A percentile compares a stretch with the other conserved stretches of the same genome.
These are phyloP conservation scores for Eragrostis tef DNA, from an alignment of 202 grass and related monocot genomes.

Conservation along the genomic window DNA sequence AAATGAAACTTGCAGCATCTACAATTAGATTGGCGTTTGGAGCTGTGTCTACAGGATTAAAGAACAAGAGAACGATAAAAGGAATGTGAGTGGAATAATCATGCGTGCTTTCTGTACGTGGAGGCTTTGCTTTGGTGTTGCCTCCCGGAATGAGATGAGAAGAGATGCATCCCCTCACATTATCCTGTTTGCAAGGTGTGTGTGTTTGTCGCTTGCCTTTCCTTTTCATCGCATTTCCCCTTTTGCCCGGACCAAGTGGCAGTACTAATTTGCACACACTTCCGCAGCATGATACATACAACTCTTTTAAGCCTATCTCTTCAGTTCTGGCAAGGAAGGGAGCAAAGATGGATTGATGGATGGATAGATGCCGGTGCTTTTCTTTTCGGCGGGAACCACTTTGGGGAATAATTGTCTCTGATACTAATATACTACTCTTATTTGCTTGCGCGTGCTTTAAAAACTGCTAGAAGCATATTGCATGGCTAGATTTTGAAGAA, in stretches of 20 bases:
- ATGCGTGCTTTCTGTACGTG: constrained; percentile 19
- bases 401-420: constrained; percentile 37
- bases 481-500: no score
- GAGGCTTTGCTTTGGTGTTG: constrained; percentile 15
- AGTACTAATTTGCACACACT: constrained; percentile 7
- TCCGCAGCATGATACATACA: constrained; percentile 6
- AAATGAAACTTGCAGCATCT: no score
- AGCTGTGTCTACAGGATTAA: not conserved
- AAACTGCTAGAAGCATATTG: no score
- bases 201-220: not conserved
- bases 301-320: constrained; percentile 34
- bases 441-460: not conserved
- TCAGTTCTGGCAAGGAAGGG: constrained; percentile 7
- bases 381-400: constrained; percentile 37
- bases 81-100: constrained; percentile 51
- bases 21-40: not conserved
- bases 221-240: not conserved
- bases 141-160: not conserved
- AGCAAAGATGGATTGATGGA: not conserved
- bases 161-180: constrained; percentile 18
- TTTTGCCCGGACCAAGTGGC: constrained; percentile 47
- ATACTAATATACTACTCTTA: not conserved
- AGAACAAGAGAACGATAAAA: constrained; percentile 13
- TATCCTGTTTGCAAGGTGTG: constrained; percentile 36
- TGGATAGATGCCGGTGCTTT: constrained; percentile 24